Evolutionary conservation across 306 rosid species (phyloP).

Genomic region (Biancaea sappan): DNA sequence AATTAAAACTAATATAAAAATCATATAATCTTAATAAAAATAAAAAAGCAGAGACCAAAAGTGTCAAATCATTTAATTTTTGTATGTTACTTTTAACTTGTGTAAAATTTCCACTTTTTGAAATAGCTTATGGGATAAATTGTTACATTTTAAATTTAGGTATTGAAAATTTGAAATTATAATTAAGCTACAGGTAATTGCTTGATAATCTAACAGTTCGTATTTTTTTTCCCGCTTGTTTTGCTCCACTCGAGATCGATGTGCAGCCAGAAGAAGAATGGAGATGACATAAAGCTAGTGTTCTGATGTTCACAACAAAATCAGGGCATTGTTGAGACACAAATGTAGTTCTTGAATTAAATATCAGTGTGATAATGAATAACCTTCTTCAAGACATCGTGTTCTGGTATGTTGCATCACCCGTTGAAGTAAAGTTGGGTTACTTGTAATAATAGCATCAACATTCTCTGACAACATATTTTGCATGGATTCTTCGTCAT

Average conservation of each 20-base stretch:
- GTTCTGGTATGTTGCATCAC: slow-evolving; percentile 70
- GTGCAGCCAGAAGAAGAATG: slow-evolving; percentile 29
- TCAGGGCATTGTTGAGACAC: neutral
- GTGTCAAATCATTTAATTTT: too few species aligned
- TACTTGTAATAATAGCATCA: slow-evolving; percentile 82
- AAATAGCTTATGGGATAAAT: too few species aligned
- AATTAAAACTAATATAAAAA: too few species aligned
- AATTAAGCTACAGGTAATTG: too few species aligned
- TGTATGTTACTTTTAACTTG: too few species aligned
- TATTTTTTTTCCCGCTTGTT: neutral
- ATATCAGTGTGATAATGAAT: slow-evolving; percentile 49
- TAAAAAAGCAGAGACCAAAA: too few species aligned
- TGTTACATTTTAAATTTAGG: too few species aligned
- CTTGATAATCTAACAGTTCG: neutral
- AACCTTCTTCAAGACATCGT: slow-evolving; percentile 81
- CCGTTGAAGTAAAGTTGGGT: slow-evolving; percentile 70
- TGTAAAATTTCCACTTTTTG: too few species aligned
- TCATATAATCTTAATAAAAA: too few species aligned
- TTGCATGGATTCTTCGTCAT: slow-evolving; percentile 72
- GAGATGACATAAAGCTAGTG: neutral
- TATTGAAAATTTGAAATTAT: too few species aligned
- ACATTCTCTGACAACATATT: slow-evolving; percentile 67
- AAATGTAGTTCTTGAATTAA: slow-evolving; percentile 1
- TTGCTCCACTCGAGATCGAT: neutral
- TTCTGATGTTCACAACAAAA: slow-evolving; percentile 15